A percentile compares a stretch with the other conserved stretches of the same genome.
phyloP scores from a whole-genome alignment of 352 stramenopile species.

The Globisporangium nagaii region DNA sequence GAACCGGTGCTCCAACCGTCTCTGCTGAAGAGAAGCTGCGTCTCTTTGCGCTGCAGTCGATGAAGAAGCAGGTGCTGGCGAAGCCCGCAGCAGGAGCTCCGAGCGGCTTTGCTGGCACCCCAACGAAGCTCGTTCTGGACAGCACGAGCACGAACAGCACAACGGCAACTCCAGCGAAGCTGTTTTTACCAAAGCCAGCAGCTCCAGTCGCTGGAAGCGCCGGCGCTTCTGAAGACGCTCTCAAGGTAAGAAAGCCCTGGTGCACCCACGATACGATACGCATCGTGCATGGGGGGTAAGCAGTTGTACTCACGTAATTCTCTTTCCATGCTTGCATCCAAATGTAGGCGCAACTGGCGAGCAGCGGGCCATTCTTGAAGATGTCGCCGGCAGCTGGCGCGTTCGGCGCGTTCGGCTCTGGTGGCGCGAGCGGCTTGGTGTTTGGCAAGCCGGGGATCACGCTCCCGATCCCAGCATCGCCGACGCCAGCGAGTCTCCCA shows the following conservation, averaged over 20 bases:
- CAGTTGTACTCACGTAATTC: too few relatives aligned
- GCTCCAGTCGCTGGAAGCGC: not conserved
- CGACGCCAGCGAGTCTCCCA: conserved; percentile 18
- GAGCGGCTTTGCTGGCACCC: conserved; percentile 5
- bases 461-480: conserved; percentile 52
- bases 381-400: conserved; percentile 17
- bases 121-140: not conserved
- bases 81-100: not conserved
- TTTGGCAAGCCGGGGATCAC: conserved; percentile 77
- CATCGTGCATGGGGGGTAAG: too few relatives aligned
- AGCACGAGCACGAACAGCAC: not conserved
- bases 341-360: conserved; percentile 6
- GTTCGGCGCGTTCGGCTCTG: conserved; percentile 46
- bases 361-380: conserved; percentile 26
- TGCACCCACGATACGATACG: too few relatives aligned
- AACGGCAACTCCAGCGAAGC: conserved; percentile 3
- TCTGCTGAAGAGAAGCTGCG: conserved; percentile 61
- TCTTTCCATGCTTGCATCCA: conserved; percentile 1
- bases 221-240: not conserved
- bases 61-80: conserved; percentile 55
- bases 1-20: conserved; percentile 7
- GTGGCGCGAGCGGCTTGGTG: conserved; percentile 47
- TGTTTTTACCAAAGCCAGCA: not conserved
- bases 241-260: conserved; percentile 2
- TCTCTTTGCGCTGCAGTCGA: conserved; percentile 55